Evolutionary conservation across 805 yeast genomes (phyloP), one percentile per base, ranked within the genome.

Genomic region (Yarrowia yakushimensis): DNA sequence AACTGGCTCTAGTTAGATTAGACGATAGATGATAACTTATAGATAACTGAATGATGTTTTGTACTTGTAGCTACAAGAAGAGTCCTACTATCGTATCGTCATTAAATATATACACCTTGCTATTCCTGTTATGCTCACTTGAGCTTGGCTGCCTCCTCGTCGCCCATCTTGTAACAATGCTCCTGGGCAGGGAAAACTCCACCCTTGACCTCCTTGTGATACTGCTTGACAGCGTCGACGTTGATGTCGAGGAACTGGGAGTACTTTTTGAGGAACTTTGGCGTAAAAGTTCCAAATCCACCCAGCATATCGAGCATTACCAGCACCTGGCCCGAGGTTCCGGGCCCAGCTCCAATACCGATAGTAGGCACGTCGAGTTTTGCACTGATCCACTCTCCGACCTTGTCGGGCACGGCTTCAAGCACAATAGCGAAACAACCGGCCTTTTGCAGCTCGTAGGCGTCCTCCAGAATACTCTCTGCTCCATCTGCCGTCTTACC

Each of bases 331-430:
- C 97, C 98, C 34, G 88, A 82, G 9, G 93, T 86, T 9, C 76
- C 76, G 22, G 84, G 82, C 0, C 99, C 98, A 0, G 98, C 97
- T 4, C 99, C 99, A 54, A 93, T 93, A 3, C 99, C 99, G 67
- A 93, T 91, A 0, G 96, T 88, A 0, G 98, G 97, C 0, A 93
- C 78, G 1, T 71, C 57, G 31, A 91, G 71, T 13, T 77, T 75
- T 1, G 78, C 71, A 0, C 97, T 88, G 28, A 94, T 83, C 63
- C 77, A 76, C 45, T 77, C 72, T 0, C 93, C 93, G 12, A 94
- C 74, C 63, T 80, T 80, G 63, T 82, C 82, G 1, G 99, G 99
- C 4, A 93, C 82, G 59, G 97, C 96, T 69, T 93, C 99, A 2
- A 93, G 71, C 1, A 93, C 84, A 2, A 91, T 69, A 55, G 87